Base-by-base conservation (phyloP, 768 basidiomycete genomes). In the Xerocomellus intermedius region DNA sequence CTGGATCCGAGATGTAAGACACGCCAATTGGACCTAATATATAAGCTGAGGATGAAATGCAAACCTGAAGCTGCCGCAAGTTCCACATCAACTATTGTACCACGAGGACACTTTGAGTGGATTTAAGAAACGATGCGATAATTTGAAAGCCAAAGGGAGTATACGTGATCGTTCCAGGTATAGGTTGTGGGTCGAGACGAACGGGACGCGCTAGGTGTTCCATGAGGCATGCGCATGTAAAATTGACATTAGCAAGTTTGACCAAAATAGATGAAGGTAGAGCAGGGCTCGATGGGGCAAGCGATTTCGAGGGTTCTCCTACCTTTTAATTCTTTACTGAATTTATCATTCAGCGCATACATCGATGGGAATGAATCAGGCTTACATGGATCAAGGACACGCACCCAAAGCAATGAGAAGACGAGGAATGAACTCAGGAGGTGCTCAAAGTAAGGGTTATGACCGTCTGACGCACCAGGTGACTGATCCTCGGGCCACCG, bases 1-100 rank as follows among this genome's bases (percentile, higher is more conserved):
- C 54, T 55, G 51, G 57, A 60, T 59, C 62, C 56, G 63, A 60
- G 38, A 58, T 47, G 51, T 30, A 37, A 39, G 22, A 37, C 45
- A 53, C 1, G 36, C 36, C 42, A 39, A 37, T 35, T 39, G 26
- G 24, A 26, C 49, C 16, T 43, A 47, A 36, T 48, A 17, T 19
- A 28, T 5, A 28, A 57, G 10, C 8, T 26, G 35, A 33, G 35
- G 10, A 24, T 48, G 38, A 44, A 30, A 41, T 42, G 43, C 33
- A 32, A 38, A 50, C 33, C 46, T 49, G 54, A 35, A 36, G 42
- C 33, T 37, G 36, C 48, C 56, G 30, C 49, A 36, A 36, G 42
- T n/a, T 48, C 37, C 50, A 32, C 41, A 39, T 41, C 19, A 44
- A 32, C 36, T 32, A 17, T 24, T 17, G 14, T 22, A 38, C 41